These are phyloP conservation scores for Liriodendron chinense DNA, from an alignment of 164 flowering plant species.

Conservation along the genomic window DNA sequence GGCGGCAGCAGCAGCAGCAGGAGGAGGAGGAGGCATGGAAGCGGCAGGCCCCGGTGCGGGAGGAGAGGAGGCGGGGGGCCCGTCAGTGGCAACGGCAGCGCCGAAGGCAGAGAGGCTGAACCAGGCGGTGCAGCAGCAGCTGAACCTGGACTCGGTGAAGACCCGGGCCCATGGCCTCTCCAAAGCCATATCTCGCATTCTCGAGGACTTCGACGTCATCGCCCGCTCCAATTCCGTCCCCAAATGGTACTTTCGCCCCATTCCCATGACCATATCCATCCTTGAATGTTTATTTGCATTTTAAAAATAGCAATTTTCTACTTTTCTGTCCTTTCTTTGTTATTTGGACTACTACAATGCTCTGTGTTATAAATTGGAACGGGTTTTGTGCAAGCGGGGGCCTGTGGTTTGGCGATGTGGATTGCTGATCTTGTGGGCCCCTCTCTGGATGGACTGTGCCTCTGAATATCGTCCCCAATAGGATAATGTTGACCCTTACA, in stretches of 20 bases:
- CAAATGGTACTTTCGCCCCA: slow-evolving; percentile 54
- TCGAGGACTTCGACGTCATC: slow-evolving; percentile 69
- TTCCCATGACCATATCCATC: no score
- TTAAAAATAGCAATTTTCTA: no score
- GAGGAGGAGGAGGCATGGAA: neutral
- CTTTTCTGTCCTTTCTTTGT: no score
- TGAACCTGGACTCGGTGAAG: slow-evolving; percentile 71
- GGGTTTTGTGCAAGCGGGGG: no score
- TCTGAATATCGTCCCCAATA: no score
- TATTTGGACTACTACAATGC: no score
- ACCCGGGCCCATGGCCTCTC: slow-evolving; percentile 76
- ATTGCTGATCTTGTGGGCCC: no score
- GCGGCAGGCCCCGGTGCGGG: neutral
- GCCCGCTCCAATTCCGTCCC: slow-evolving; percentile 73
- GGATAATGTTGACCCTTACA: no score
- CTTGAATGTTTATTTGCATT: no score
- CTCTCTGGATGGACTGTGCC: no score
- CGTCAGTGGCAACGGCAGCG: neutral
- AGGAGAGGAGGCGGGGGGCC: neutral
- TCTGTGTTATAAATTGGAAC: no score
- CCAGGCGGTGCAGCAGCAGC: slow-evolving; percentile 61
- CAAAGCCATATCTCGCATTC: slow-evolving; percentile 88
- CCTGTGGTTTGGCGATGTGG: no score
- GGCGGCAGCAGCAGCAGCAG: neutral
- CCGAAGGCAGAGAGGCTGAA: slow-evolving; percentile 25